Base-by-base conservation (phyloP, 208 protist genomes). In the Acanthamoeba triangularis region DNA sequence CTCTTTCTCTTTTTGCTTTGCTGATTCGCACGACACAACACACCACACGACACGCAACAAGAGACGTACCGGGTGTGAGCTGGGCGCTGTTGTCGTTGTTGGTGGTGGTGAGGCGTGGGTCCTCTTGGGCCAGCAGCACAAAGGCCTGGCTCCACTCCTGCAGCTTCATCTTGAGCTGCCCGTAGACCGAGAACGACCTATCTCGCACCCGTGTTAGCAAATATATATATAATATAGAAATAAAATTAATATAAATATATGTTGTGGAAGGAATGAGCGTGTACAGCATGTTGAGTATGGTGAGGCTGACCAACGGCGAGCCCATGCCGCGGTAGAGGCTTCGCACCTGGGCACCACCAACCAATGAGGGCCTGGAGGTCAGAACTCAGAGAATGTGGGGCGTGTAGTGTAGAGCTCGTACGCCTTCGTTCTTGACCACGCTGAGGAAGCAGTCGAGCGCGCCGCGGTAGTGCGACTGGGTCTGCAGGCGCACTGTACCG, bases 201-300 rank as follows among this genome's bases (percentile, higher is more conserved):
- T 18, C 1, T 3, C 1, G 0, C 23, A 13, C 10, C 0, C 33
- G 2, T 69, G 20, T 69, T 69, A 41, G 37, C 3, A 41, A 41
- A 41, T 41, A 41, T 41, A 41, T 41, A 41, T 41, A 41, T 41
- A 41, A 41, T 41, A 41, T n/a, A 41, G 1, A 41, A 41, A 41
- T 4, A 41, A 41, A 41, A 37, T 4, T 0, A 37, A 72, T 14
- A 72, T 37, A 10, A 69, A 30, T 7, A 69, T 69, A 59, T 16
- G 52, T 59, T 18, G 7, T 7, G 16, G 16, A 16, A 59, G 16
- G 52, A 59, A 59, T 7, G 11, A 59, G 49, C 49, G 49, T 52
- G 20, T 25, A 85, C 56, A 93, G 59, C 87, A 93, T 93, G 56
- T 93, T 93, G 37, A 93, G 65, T 33, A 93, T 93, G 56, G 87